These are phyloP conservation scores for Skeletonema menzelii DNA, from an alignment of 108 stramenopile species.

Conservation along the genomic window DNA sequence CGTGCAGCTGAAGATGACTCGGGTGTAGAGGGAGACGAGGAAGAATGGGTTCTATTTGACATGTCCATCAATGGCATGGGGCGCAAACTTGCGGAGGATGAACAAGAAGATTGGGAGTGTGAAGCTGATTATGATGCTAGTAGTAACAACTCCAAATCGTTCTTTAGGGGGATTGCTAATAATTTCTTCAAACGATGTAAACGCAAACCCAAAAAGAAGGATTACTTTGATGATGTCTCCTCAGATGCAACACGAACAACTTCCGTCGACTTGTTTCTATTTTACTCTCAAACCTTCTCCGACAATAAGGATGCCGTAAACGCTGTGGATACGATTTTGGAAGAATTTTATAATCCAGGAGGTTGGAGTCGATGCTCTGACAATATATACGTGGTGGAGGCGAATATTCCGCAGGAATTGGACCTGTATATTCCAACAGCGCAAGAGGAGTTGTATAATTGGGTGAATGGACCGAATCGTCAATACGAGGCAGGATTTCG, in stretches of 20 bases:
- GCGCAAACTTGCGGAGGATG: constrained; percentile 9
- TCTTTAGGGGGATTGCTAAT: constrained; percentile 16
- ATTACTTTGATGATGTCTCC: constrained; percentile 25
- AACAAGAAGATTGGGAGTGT: constrained; percentile 35
- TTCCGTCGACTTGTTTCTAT: constrained; percentile 53
- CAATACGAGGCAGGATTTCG: constrained; percentile 72
- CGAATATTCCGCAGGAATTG: constrained; percentile 59
- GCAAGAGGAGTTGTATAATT: constrained; percentile 60
- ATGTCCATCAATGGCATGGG: constrained; percentile 34
- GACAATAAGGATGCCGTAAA: constrained; percentile 59
- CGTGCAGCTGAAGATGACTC: constrained; percentile 48
- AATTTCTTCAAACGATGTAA: constrained; percentile 22
- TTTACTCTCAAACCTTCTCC: constrained; percentile 65
- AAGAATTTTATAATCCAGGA: constrained; percentile 59
- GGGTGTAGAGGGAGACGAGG: constrained; percentile 28
- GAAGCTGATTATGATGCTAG: constrained; percentile 6
- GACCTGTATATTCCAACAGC: constrained; percentile 55
- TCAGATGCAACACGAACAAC: constrained; percentile 13
- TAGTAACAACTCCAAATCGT: neutral
- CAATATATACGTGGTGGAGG: constrained; percentile 63
- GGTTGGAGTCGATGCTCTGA: constrained; percentile 68
- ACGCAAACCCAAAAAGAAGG: constrained; percentile 14
- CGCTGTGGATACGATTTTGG: constrained; percentile 58
- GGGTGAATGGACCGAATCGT: constrained; percentile 79
- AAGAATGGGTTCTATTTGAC: constrained; percentile 42